These are phyloP conservation scores for Fragilariopsis cylindrus DNA, from an alignment of 108 stramenopile genomes.

Conservation along the genomic window DNA sequence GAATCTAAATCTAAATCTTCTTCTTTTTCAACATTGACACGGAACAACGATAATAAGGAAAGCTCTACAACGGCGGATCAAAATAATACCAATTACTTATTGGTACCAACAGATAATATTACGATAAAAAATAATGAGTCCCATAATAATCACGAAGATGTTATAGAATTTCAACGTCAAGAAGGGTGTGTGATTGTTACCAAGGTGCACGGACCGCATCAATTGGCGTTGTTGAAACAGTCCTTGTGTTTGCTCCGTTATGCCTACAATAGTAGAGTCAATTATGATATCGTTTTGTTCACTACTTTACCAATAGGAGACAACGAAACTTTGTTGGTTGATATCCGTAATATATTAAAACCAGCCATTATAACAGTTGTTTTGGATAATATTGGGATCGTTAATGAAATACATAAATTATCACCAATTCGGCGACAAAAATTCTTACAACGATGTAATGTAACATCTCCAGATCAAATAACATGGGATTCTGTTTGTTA, in stretches of 20 bases:
- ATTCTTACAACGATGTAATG: slow-evolving; percentile 22
- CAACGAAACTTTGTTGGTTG: background rate
- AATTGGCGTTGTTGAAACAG: slow-evolving; percentile 16
- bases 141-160: background rate
- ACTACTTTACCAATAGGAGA: slow-evolving; percentile 18
- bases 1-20: too few species aligned
- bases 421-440: background rate
- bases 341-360: slow-evolving; percentile 9
- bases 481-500: slow-evolving; percentile 22
- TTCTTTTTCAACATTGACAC: too few species aligned
- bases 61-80: too few species aligned
- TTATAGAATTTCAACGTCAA: slow-evolving; percentile 14
- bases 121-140: too few species aligned
- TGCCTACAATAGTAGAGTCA: slow-evolving; percentile 41
- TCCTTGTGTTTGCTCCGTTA: slow-evolving; percentile 36
- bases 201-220: slow-evolving; percentile 37
- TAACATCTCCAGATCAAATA: background rate
- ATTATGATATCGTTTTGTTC: slow-evolving; percentile 43
- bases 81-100: too few species aligned
- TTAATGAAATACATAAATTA: slow-evolving; percentile 22
- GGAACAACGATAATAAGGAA: too few species aligned
- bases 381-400: slow-evolving; percentile 24
- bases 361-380: slow-evolving; percentile 38
- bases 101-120: too few species aligned
- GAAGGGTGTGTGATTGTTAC: slow-evolving; percentile 42